Base-by-base conservation (phyloP, 306 rosid genomes). In the Vigna reflexopilosa region DNA sequence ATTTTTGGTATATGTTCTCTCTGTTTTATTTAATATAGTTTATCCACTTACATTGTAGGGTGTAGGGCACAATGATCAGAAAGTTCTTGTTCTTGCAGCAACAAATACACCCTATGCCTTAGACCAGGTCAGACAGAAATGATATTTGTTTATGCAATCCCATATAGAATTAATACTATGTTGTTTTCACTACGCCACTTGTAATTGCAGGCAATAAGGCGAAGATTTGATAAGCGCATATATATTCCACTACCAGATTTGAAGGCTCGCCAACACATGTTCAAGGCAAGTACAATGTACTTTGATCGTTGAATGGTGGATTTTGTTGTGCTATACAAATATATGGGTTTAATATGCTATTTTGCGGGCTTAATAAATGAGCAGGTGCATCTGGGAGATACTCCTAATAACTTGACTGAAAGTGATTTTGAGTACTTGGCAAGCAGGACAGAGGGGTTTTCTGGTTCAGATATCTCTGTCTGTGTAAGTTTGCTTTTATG, bases 371-470 rank as follows among this genome's bases (percentile, higher is more conserved):
- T 51, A 71, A 74, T 56, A 58, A 71, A 76, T 85, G 76, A 77
- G 62, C 90, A 96, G 99, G 99, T 96, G 77, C 99, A 96, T 91
- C 87, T 96, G 30, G 99, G 99, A 74, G 99, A 96, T 85, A 96
- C 99, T 75, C 99, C 99, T 64, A 85, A 93, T 88, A 93, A 91
- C 85, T 85, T 96, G 81, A 80, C 88, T 26, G 99, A 96, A 81
- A 83, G 88, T 69, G 99, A 96, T 90, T 93, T 86, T 81, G 98
- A 93, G 76, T 83, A 74, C 83, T 90, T 96, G 87, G 99, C 85
- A 52, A 83, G 87, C 83, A 91, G 65, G 88, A 93, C 98, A 73
- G 97, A 88, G 75, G 99, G 99, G 40, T 96, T 93, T 87, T 96
- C 99, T 1, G 99, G 99, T 86, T 93, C 99, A 47, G 99, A 96